Evolutionary conservation across 331 rosid species (phyloP), one percentile per base, ranked within the genome.

Genomic region (Prunus yedoensis): DNA sequence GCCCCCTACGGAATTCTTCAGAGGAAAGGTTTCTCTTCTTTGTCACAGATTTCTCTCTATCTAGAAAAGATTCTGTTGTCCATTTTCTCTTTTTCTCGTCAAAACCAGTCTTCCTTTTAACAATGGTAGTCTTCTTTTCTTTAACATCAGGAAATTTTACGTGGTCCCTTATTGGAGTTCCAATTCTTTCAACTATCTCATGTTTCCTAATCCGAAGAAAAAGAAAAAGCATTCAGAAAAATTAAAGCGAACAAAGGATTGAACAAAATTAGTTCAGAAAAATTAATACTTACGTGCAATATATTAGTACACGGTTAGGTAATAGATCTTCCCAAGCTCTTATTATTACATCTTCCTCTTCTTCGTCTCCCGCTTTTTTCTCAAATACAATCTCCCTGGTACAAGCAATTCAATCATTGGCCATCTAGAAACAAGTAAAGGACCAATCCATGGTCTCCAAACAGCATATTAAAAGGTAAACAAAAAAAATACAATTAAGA

Each of bases 321-420:
- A 95, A 78, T 68, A 95, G 90, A 72, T 46, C 83, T 78, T 85
- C 85, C 99, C 99, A 95, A 50, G 97, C 99, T 86, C 97, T 95
- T 72, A 51, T 25, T 20, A 63, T 5, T 68, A 38, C 10, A 45
- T 25, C 78, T 62, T 86, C 88, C 5, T 9, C 46, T 43, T 23
- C 81, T 8, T n/a, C 81, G 58, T 83, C 89, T 2, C 77, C 88
- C 70, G 78, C 85, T 16, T 12, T 27, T 51, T 41, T 82, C 15
- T 80, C 86, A 72, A 87, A 70, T n/a, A 78, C 50, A 28, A 95
- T 95, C 35, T 80, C 68, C 78, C 97, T 92, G 84, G 74, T 77
- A 82, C 78, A 82, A 77, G 60, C 75, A 84, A 83, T 18, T 76
- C 74, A 72, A 78, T 63, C 61, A 79, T 84, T 76, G 78, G 66